These are phyloP conservation scores for Geosmithia flava DNA, from an alignment of 2,329 filamentous ascomycete species.

Conservation along the genomic window DNA sequence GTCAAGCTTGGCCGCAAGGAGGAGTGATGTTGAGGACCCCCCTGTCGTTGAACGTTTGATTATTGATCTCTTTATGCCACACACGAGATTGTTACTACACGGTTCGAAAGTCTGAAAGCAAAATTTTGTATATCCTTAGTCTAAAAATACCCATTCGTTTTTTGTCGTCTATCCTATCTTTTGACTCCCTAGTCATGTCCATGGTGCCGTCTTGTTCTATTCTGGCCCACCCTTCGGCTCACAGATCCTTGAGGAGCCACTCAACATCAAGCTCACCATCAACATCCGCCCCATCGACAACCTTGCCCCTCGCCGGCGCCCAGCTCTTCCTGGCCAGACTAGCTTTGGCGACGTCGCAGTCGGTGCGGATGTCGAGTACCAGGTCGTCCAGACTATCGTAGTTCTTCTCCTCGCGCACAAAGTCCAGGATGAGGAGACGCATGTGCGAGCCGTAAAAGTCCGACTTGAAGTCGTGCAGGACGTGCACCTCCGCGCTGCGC, in stretches of 20 bases:
- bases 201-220: too few species aligned
- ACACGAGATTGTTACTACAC: too few species aligned
- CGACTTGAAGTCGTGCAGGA: conserved; percentile 61
- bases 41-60: too few species aligned
- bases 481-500: conserved; percentile 79
- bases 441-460: conserved; percentile 83
- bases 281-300: conserved; percentile 8
- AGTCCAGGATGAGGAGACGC: conserved; percentile 71
- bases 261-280: conserved; percentile 19
- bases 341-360: conserved; percentile 69
- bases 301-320: conserved; percentile 28
- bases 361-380: conserved; percentile 76
- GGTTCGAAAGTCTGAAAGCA: too few species aligned
- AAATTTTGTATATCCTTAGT: too few species aligned
- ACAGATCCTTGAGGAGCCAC: conserved; percentile 23
- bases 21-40: too few species aligned
- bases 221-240: neutral
- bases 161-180: too few species aligned
- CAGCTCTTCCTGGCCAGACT: conserved; percentile 59
- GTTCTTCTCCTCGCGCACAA: conserved; percentile 79
- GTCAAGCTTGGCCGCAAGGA: conserved; percentile 39
- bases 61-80: too few species aligned
- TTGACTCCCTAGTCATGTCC: too few species aligned
- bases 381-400: conserved; percentile 75
- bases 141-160: too few species aligned